phyloP scores from a whole-genome alignment of 2,329 filamentous ascomycete species.

The Colletotrichum orbiculare region DNA sequence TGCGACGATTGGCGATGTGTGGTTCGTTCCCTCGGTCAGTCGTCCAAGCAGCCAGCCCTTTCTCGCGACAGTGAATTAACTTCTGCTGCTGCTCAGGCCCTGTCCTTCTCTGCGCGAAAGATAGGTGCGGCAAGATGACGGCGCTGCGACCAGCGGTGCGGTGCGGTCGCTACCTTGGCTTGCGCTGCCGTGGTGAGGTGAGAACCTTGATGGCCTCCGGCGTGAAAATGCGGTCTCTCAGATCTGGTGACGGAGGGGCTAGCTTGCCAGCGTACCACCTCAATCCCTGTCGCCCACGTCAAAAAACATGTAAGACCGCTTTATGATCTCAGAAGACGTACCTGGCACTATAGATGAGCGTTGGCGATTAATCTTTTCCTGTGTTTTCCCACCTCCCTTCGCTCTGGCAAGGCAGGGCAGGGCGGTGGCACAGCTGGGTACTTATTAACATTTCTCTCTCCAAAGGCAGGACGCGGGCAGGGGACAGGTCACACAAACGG shows the following conservation, averaged over 20 bases:
- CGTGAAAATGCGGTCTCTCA: conserved; percentile 34
- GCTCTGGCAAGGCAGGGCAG: not conserved
- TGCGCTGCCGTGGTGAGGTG: conserved; percentile 4
- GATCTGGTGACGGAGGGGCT: conserved; percentile 34
- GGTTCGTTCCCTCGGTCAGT: no score
- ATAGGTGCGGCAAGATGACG: no score
- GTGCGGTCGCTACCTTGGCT: no score
- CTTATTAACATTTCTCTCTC: no score
- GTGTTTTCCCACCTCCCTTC: not conserved
- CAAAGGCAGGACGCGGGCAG: no score
- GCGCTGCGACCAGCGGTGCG: no score
- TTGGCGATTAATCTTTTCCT: not conserved
- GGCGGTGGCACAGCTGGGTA: not conserved
- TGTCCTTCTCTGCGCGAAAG: no score
- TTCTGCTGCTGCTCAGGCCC: no score
- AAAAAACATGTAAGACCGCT: conserved; percentile 16
- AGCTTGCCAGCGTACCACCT: conserved; percentile 30
- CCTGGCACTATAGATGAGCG: conserved; percentile 4
- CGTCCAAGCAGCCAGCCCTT: no score
- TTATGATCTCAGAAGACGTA: conserved; percentile 25
- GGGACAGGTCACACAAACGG: no score
- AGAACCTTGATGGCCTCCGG: conserved; percentile 36
- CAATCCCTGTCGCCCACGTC: conserved; percentile 31
- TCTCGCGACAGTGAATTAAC: no score
- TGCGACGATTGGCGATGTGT: no score